Percentiles rank a stretch among this genome's conserved stretches.
Evolutionary conservation across 2,329 filamentous ascomycete species (phyloP).

Genomic region (Sporothrix brunneoviolacea): DNA sequence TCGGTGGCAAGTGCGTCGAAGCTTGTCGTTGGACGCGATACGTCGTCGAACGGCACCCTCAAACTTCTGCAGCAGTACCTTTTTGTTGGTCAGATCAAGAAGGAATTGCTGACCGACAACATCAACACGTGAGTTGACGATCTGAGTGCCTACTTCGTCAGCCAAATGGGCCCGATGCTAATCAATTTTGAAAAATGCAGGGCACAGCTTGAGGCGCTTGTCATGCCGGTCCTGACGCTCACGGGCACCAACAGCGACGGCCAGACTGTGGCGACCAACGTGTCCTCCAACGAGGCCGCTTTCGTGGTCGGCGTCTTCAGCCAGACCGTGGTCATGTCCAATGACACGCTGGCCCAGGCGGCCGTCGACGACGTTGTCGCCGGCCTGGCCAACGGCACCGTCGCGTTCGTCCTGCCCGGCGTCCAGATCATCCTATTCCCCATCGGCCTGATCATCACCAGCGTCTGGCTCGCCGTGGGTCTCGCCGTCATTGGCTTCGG

Average conservation of each 20-base stretch:
- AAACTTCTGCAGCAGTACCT: constrained; percentile 55
- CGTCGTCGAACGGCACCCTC: constrained; percentile 23
- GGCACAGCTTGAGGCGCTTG: constrained; percentile 52
- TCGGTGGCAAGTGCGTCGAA: constrained; percentile 22
- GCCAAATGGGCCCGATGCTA: too few relatives aligned
- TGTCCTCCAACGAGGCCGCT: constrained; percentile 62
- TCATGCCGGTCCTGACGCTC: constrained; percentile 63
- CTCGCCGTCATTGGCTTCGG: constrained; percentile 54
- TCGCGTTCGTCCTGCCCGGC: constrained; percentile 64
- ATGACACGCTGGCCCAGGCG: constrained; percentile 40
- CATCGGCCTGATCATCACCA: constrained; percentile 59
- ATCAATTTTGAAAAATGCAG: constrained; percentile 27
- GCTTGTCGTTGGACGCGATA: constrained; percentile 18
- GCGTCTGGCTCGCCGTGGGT: constrained; percentile 54
- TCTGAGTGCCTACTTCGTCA: too few relatives aligned
- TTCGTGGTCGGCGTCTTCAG: constrained; percentile 69
- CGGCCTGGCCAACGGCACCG: constrained; percentile 42
- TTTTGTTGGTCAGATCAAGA: constrained; percentile 63
- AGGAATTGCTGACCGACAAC: constrained; percentile 43
- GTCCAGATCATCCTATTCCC: constrained; percentile 63
- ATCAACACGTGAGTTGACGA: constrained; percentile 54
- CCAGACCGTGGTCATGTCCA: constrained; percentile 46
- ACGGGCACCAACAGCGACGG: constrained; percentile 49
- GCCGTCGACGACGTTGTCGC: constrained; percentile 42
- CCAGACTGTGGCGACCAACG: constrained; percentile 51